phyloP scores from a whole-genome alignment of 768 basidiomycete genomes.

The Cyclocybe aegerita region DNA sequence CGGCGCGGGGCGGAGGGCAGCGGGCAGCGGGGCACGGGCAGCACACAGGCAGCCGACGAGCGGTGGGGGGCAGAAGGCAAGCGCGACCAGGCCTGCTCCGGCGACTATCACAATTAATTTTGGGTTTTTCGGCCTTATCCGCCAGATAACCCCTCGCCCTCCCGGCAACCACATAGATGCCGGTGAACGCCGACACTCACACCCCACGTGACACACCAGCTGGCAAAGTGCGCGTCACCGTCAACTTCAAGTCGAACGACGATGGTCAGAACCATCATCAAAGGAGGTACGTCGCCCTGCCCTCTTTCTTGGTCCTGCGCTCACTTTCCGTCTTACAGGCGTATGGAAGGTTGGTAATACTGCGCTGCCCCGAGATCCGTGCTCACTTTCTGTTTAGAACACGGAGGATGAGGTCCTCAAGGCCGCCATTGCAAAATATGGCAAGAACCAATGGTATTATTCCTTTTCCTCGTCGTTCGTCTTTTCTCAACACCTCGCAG shows the following conservation, averaged over 20 bases:
- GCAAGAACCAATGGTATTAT: slow-evolving; percentile 88
- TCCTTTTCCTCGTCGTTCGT: not conserved
- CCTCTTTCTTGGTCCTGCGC: slow-evolving; percentile 1
- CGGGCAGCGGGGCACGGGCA: not conserved
- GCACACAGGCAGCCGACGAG: not conserved
- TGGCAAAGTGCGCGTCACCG: slow-evolving; percentile 3
- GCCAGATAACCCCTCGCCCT: slow-evolving; percentile 10
- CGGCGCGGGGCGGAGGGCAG: slow-evolving; percentile 11
- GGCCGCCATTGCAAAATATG: slow-evolving; percentile 97
- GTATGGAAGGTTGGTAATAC: slow-evolving; percentile 71
- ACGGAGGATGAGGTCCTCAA: slow-evolving; percentile 98
- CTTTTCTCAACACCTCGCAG: slow-evolving; percentile 32
- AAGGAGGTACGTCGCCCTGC: slow-evolving; percentile 60
- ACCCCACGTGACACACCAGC: not conserved
- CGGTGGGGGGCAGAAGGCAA: not conserved
- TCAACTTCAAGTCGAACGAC: slow-evolving; percentile 8
- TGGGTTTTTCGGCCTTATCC: slow-evolving; percentile 22
- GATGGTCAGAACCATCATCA: slow-evolving; percentile 91
- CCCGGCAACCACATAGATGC: not conserved
- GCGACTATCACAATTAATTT: slow-evolving; percentile 17
- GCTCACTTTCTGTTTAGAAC: slow-evolving; percentile 50
- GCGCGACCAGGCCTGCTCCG: slow-evolving; percentile 8
- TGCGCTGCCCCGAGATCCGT: slow-evolving; percentile 5
- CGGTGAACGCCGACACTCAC: not conserved
- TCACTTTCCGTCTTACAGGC: slow-evolving; percentile 36